Evolutionary conservation across 2,329 filamentous ascomycete species (phyloP), one percentile per base, ranked within the genome.

Genomic region (Ophiostoma sp.): DNA sequence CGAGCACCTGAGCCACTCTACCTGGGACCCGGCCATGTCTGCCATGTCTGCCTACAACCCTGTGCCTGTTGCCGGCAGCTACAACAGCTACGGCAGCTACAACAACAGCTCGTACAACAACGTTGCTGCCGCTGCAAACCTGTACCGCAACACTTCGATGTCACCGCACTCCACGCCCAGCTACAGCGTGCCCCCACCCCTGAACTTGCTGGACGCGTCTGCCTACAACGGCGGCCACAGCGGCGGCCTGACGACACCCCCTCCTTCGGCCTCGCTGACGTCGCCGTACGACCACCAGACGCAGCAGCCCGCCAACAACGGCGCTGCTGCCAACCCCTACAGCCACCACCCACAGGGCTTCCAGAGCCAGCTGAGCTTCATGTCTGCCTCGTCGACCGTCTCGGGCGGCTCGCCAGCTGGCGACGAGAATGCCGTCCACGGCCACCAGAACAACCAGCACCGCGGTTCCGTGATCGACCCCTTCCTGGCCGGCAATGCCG

Each of bases 201-300:
- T 79, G 5, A 79, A 78, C 48, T 76, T 86, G 35, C 80, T 86
- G 31, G 84, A 86, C 72, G 79, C 80, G n/a, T 68, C 70, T 13
- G 67, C 57, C 36, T 85, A 84, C 33, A 39, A 33, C 23, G 66
- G 41, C 31, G 36, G 39, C n/a, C 44, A 54, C 66, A 60, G 41
- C 27, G 67, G n/a, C 5, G 85, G 84, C 1, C 82, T 88, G 23
- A 82, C 82, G 36, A 88, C 86, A 6, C 86, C 86, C 33, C 86
- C 86, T 3, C 85, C 84, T 4, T 85, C 83, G 1, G 85, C 84
- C 1, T 81, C 81, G 1, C 77, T 87, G 17, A 81, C 83, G 33
- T 79, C 80, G 52, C 80, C 81, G 0, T 85, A 84, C 33, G 71
- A 64, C 36, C 70, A 72, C 70, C 72, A 68, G 7, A 67, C 67